Base-by-base conservation (phyloP, 352 stramenopile species). In the Bremia lactucae region DNA sequence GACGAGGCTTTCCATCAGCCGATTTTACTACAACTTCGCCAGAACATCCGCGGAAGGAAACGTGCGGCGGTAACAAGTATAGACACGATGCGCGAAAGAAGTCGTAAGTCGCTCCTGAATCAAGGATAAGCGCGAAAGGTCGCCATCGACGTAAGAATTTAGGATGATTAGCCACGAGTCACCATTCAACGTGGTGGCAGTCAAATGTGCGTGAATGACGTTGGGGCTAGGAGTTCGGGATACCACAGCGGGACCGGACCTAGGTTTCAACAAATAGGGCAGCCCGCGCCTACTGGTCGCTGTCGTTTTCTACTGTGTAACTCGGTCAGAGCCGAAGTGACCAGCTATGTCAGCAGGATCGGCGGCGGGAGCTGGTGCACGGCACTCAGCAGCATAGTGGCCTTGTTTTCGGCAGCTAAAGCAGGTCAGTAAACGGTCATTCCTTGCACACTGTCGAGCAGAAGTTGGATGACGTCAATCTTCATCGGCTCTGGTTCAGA, bases 81-180 rank as follows among this genome's bases (percentile, higher is more conserved):
- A 37, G 7, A 23, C 31, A 37, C 16, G 31, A 37, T 18, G 2
- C 31, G 3, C 21, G 52, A 22, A 50, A 47, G n/a, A n/a, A n/a
- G n/a, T n/a, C 55, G 23, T 66, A 45, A 16, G 51, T 49, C 23
- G 57, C 57, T 35, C 57, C 46, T 18, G 40, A 45, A 21, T 66
- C 57, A 6, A 62, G 15, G 6, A 59, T 31, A 1, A 42, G 51
- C 28, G 51, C 33, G 0, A 66, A 22, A 21, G 49, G 28, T 13
- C 35, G 8, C 41, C 20, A 6, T 33, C 24, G 20, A 26, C 31
- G 22, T 44, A 18, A 16, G 37, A 31, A 42, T 14, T 38, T 14
- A 54, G 16, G 11, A 54, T 47, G 16, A 53, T 53, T 31, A 53
- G 18, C 20, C 22, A 40, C 7, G 46, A 25, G 38, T 47, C 31